A percentile compares a stretch with the other conserved stretches of the same genome.
Evolutionary conservation across 169 alveolate genomes (phyloP).

Genomic region (Eimeria brunetti): DNA sequence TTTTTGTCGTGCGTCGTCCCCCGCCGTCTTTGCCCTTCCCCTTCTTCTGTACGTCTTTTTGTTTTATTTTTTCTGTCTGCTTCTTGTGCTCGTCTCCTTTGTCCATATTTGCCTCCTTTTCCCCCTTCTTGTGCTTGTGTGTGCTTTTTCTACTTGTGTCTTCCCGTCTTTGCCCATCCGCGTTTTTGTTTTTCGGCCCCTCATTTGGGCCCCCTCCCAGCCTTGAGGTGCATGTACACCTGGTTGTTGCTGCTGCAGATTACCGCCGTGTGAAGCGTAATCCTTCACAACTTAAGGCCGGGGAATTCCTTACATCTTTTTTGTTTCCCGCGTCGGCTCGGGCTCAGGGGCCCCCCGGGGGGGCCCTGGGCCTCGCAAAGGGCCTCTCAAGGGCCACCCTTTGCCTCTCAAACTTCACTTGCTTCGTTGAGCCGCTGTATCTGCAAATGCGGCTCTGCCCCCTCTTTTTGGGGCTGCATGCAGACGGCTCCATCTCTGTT

Average conservation of each 20-base stretch:
- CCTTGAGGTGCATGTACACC: background rate
- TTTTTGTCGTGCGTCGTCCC: too few species aligned
- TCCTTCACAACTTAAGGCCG: slow-evolving; percentile 9
- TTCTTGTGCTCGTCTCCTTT: too few species aligned
- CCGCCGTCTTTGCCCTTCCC: too few species aligned
- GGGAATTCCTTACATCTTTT: slow-evolving; percentile 8
- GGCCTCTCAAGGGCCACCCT: slow-evolving; percentile 25
- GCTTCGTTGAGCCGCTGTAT: slow-evolving; percentile 72
- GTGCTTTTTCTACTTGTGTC: background rate
- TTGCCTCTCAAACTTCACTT: slow-evolving; percentile 66
- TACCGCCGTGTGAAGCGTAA: slow-evolving; percentile 70
- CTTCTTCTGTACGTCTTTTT: background rate
- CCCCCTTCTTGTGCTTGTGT: background rate
- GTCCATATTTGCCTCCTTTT: too few species aligned
- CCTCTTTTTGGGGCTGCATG: slow-evolving; percentile 60
- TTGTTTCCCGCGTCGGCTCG: slow-evolving; percentile 1
- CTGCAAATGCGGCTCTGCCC: slow-evolving; percentile 73
- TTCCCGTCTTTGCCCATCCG: background rate
- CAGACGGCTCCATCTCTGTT: slow-evolving; percentile 69
- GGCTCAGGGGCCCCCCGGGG: background rate
- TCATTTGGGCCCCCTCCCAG: background rate
- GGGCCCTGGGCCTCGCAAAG: background rate
- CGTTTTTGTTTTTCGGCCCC: background rate
- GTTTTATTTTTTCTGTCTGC: background rate
- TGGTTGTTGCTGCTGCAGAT: slow-evolving; percentile 34